These are phyloP conservation scores for Ceratobasidium papillatum DNA, from an alignment of 1,284 basidiomycete genomes.

Conservation along the genomic window DNA sequence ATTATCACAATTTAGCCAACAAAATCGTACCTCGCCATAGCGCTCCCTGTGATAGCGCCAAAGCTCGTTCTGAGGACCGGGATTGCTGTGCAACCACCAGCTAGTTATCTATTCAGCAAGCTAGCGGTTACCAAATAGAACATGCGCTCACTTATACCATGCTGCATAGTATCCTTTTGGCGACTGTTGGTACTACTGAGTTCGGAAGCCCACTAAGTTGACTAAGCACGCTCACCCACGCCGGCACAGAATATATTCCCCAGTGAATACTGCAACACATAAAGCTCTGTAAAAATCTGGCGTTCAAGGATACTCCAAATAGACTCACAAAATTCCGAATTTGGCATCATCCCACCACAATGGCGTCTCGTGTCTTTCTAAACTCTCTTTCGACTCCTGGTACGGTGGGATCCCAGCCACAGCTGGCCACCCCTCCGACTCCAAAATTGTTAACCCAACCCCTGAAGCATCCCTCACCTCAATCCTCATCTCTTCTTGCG, in stretches of 20 bases:
- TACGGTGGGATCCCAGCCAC: slow-evolving; percentile 30
- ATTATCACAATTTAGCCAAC: neutral
- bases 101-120: neutral
- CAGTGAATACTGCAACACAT: slow-evolving; percentile 59
- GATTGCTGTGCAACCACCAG: slow-evolving; percentile 30
- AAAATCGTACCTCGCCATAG: slow-evolving; percentile 55
- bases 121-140: neutral
- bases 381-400: slow-evolving; percentile 50
- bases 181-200: slow-evolving; percentile 23
- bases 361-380: slow-evolving; percentile 61
- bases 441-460: neutral
- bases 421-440: slow-evolving; percentile 50
- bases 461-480: slow-evolving; percentile 10
- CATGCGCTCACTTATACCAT: slow-evolving; percentile 60
- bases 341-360: slow-evolving; percentile 61
- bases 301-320: neutral
- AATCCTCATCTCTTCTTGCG: neutral
- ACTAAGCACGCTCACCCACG: slow-evolving; percentile 42
- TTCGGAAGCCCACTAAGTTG: slow-evolving; percentile 40
- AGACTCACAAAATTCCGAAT: slow-evolving; percentile 64
- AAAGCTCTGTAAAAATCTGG: neutral
- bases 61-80: slow-evolving; percentile 14
- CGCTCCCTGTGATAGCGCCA: slow-evolving; percentile 61
- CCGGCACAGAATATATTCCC: slow-evolving; percentile 61
- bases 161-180: slow-evolving; percentile 57